phyloP scores from a whole-genome alignment of 2,329 filamentous ascomycete species.

The Colletotrichum agaves region DNA sequence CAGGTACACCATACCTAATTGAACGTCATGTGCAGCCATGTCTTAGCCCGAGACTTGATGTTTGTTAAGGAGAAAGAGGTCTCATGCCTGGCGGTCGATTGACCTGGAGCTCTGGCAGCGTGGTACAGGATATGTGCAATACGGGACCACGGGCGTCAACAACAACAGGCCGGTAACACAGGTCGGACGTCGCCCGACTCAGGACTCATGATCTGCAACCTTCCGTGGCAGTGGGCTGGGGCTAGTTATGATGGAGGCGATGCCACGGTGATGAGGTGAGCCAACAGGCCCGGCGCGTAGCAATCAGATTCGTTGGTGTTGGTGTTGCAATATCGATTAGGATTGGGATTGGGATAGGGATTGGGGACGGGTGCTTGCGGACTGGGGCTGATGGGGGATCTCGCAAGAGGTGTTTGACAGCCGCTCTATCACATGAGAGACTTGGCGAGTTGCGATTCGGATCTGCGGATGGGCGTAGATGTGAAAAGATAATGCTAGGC shows the following conservation, averaged over 20 bases:
- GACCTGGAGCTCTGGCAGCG: constrained; percentile 13
- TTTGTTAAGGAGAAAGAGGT: constrained; percentile 27
- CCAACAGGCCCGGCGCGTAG: constrained; percentile 17
- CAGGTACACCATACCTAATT: not conserved
- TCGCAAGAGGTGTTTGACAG: constrained; percentile 3
- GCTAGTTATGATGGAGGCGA: constrained; percentile 5
- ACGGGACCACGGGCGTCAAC: constrained; percentile 18
- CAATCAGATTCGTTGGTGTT: constrained; percentile 7
- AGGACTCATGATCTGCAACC: constrained; percentile 20
- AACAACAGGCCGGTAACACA: constrained; percentile 15
- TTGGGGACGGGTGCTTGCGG: not conserved
- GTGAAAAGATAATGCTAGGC: not conserved
- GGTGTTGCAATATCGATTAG: not conserved
- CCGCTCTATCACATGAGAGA: constrained; percentile 5
- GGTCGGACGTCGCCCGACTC: constrained; percentile 24
- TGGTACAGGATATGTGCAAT: constrained; percentile 14
- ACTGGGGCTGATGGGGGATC: too few relatives aligned
- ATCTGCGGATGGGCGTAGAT: not conserved
- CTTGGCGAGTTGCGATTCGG: not conserved
- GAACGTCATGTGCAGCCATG: constrained; percentile 29
- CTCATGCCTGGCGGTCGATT: not conserved
- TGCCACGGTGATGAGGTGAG: constrained; percentile 27
- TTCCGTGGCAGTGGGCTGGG: constrained; percentile 13
- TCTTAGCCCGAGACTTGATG: constrained; percentile 24
- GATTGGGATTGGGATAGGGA: not conserved